Percentiles rank a stretch among this genome's conserved stretches.
phyloP scores from a whole-genome alignment of 2,329 filamentous ascomycete genomes.

The Taxawa tesnikishii region DNA sequence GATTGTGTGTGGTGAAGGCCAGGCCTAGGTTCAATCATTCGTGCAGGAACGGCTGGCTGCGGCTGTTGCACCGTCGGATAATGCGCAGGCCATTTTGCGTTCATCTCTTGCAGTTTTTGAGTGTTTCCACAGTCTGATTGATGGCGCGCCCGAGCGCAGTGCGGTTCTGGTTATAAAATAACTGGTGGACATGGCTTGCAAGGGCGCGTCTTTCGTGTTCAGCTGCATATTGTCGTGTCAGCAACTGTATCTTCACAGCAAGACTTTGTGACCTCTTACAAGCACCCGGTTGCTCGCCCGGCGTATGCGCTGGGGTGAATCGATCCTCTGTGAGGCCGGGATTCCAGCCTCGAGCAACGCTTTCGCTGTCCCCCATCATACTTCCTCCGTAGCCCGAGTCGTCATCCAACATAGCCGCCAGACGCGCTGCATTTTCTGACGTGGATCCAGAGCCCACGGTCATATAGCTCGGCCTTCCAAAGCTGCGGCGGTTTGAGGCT shows the following conservation, averaged over 20 bases:
- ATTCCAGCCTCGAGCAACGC: slow-evolving; percentile 40
- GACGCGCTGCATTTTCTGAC: slow-evolving; percentile 66
- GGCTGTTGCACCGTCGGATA: slow-evolving; percentile 74
- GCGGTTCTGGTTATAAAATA: slow-evolving; percentile 90
- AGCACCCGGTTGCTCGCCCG: slow-evolving; percentile 14
- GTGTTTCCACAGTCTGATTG: slow-evolving; percentile 68
- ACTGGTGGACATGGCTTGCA: slow-evolving; percentile 77
- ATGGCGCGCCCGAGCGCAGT: slow-evolving; percentile 80
- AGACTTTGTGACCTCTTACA: background rate
- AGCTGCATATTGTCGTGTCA: slow-evolving; percentile 34
- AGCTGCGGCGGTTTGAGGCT: slow-evolving; percentile 14
- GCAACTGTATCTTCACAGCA: slow-evolving; percentile 17
- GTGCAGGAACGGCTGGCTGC: slow-evolving; percentile 26
- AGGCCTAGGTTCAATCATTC: slow-evolving; percentile 44
- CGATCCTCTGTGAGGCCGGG: slow-evolving; percentile 44
- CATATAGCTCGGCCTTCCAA: slow-evolving; percentile 57
- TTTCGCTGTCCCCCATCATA: slow-evolving; percentile 51
- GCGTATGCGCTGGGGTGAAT: slow-evolving; percentile 44
- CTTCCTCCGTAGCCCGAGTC: slow-evolving; percentile 92
- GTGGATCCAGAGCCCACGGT: slow-evolving; percentile 74
- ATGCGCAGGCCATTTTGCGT: slow-evolving; percentile 82
- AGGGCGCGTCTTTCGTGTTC: slow-evolving; percentile 57
- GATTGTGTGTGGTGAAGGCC: slow-evolving; percentile 53
- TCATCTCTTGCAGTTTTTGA: slow-evolving; percentile 82
- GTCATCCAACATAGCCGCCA: slow-evolving; percentile 69